A percentile compares a stretch with the other conserved stretches of the same genome.
Evolutionary conservation across 148 eudicot genomes (phyloP).

Genomic region (Camellia granthamiana): DNA sequence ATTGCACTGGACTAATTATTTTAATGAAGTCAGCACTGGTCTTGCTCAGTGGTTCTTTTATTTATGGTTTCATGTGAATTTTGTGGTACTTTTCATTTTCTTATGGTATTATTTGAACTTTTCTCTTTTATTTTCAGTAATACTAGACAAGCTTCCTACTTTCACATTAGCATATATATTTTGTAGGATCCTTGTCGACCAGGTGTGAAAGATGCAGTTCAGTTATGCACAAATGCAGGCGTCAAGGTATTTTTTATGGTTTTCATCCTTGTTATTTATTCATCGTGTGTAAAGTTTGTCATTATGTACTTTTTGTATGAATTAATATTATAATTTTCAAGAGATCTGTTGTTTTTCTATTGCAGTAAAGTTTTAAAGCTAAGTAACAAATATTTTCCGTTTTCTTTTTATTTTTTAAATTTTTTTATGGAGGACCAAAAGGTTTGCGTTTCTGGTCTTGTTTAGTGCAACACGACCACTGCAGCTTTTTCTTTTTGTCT

Average conservation of each 20-base stretch:
- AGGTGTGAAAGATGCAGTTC: constrained; percentile 69
- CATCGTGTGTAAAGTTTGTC: neutral
- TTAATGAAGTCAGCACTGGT: neutral
- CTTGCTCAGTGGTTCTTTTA: neutral
- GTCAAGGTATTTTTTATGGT: constrained; percentile 46
- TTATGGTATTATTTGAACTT: neutral
- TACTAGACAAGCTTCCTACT: neutral
- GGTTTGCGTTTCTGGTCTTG: neutral
- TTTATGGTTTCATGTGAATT: neutral
- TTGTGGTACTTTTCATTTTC: neutral
- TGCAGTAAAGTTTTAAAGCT: neutral
- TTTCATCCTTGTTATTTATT: neutral
- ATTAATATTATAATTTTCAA: neutral
- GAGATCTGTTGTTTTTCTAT: neutral
- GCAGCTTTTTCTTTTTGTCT: neutral
- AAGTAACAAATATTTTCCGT: neutral
- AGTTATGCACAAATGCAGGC: constrained; percentile 66
- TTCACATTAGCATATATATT: neutral
- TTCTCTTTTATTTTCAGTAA: neutral
- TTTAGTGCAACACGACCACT: neutral
- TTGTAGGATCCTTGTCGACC: constrained; percentile 88
- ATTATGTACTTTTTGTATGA: neutral
- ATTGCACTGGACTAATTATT: neutral
- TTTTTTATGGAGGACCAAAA: neutral
- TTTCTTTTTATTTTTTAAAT: neutral